These are phyloP conservation scores for Alternaria dauci DNA, from an alignment of 2,329 filamentous ascomycete genomes.

Conservation along the genomic window DNA sequence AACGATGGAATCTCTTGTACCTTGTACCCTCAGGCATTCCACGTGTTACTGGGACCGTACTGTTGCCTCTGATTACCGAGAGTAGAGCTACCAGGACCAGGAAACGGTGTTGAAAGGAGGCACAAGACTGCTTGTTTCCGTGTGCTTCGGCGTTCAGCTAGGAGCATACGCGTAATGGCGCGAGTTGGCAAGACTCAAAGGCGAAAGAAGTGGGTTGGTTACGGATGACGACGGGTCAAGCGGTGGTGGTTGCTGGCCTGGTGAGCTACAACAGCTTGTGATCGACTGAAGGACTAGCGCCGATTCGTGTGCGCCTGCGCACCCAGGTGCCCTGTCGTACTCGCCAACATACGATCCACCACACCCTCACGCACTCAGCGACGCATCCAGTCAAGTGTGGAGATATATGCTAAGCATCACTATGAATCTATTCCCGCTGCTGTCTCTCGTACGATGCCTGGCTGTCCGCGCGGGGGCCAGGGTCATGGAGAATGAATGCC, in stretches of 20 bases:
- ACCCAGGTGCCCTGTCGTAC: constrained; percentile 8
- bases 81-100: neutral
- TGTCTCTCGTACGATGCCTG: constrained; percentile 18
- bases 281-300: constrained; percentile 16
- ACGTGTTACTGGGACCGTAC: neutral
- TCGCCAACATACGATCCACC: constrained; percentile 8
- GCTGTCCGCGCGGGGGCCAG: constrained; percentile 28
- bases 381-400: constrained; percentile 12
- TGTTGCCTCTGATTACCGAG: constrained; percentile 1
- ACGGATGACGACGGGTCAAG: constrained; percentile 1
- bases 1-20: neutral
- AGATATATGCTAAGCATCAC: constrained; percentile 9
- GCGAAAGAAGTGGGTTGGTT: constrained; percentile 11
- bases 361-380: constrained; percentile 10
- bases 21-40: neutral
- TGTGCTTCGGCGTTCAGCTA: neutral
- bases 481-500: constrained; percentile 26
- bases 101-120: neutral
- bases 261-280: constrained; percentile 8
- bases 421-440: constrained; percentile 10
- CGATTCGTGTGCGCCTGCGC: constrained; percentile 7
- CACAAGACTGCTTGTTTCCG: neutral
- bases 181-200: constrained; percentile 9
- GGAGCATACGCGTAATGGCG: constrained; percentile 1
- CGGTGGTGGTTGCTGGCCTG: constrained; percentile 11